Evolutionary conservation across 2,329 filamentous ascomycete species (phyloP).

Genomic region (Hymenoscyphus occultus): DNA sequence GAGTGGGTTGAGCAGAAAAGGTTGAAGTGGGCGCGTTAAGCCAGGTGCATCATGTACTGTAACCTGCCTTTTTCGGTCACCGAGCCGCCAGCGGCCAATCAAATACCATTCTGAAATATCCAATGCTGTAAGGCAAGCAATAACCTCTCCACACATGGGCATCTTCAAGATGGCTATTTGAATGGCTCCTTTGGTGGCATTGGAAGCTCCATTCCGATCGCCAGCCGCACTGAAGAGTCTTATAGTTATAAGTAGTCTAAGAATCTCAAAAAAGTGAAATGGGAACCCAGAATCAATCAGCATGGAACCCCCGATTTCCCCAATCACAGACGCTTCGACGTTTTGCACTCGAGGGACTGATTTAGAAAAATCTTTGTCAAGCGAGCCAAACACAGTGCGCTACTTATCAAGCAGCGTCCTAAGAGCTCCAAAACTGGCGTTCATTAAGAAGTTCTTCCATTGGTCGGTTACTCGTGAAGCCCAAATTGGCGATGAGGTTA

Average conservation of each 20-base stretch:
- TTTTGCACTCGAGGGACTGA: neutral
- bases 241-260: neutral
- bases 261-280: neutral
- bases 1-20: constrained; percentile 14
- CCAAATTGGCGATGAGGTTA: neutral
- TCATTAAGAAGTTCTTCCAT: neutral
- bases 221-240: too few relatives aligned
- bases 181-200: too few relatives aligned
- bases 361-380: neutral
- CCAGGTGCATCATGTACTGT: neutral
- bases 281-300: neutral
- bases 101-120: neutral
- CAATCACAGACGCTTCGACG: neutral
- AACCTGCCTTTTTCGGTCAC: neutral
- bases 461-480: neutral
- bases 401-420: neutral
- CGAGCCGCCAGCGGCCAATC: neutral
- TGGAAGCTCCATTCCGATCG: too few relatives aligned
- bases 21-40: neutral
- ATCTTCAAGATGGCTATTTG: too few relatives aligned
- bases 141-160: too few relatives aligned
- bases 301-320: neutral
- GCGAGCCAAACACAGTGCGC: neutral
- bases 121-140: neutral
- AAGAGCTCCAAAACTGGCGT: neutral